A percentile compares a stretch with the other conserved stretches of the same genome.
These are phyloP conservation scores for Xylariaceae sp. DNA, from an alignment of 2,329 filamentous ascomycete genomes.

Conservation along the genomic window DNA sequence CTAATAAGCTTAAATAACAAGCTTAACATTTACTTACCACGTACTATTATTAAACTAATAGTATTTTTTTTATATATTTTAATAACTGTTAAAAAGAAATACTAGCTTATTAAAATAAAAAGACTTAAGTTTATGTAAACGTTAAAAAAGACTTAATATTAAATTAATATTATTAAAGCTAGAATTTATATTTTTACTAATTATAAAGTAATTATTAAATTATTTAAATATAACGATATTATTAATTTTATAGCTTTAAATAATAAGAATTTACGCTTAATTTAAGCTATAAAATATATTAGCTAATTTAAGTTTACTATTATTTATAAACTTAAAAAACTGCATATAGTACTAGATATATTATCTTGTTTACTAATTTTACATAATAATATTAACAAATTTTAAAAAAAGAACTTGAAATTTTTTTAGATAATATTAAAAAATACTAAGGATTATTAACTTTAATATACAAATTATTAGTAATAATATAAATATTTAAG, in stretches of 20 bases:
- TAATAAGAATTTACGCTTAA: slow-evolving; percentile 9
- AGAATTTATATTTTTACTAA: slow-evolving; percentile 13
- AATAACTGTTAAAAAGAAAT: neutral
- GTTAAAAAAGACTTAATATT: slow-evolving; percentile 6
- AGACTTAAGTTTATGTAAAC: slow-evolving; percentile 8
- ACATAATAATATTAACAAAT: no score
- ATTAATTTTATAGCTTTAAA: slow-evolving; percentile 10
- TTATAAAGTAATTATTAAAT: slow-evolving; percentile 12
- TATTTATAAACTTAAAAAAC: slow-evolving; percentile 5
- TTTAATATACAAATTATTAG: neutral
- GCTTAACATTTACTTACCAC: neutral
- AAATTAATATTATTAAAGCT: slow-evolving; percentile 1
- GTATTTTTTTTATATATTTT: neutral
- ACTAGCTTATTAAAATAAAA: slow-evolving; percentile 15
- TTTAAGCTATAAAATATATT: slow-evolving; percentile 20
- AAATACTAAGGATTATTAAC: neutral
- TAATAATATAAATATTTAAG: no score
- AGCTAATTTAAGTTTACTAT: neutral
- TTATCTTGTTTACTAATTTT: slow-evolving; percentile 12
- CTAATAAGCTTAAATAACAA: neutral
- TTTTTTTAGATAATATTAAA: neutral
- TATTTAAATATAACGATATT: slow-evolving; percentile 9
- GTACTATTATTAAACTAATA: neutral
- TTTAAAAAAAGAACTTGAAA: neutral
- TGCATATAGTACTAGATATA: slow-evolving; percentile 12